A percentile compares a stretch with the other conserved stretches of the same genome.
Evolutionary conservation across 2,329 filamentous ascomycete genomes (phyloP).

Genomic region (Ophiostoma ulmi): DNA sequence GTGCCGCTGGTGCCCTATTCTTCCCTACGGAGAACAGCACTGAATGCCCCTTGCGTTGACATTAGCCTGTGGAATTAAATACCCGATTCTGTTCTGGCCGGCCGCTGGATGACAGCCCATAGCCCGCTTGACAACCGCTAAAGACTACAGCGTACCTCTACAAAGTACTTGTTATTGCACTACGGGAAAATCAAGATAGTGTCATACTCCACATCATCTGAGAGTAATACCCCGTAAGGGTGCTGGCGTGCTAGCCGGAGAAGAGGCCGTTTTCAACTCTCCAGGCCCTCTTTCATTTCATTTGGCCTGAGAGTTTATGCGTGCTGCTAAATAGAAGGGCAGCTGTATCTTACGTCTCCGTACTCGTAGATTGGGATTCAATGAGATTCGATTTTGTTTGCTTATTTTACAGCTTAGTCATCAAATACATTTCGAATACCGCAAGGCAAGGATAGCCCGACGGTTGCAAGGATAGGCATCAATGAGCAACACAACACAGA

Average conservation of each 20-base stretch:
- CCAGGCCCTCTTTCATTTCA: constrained; percentile 9
- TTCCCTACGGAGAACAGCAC: not conserved
- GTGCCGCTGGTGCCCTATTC: too few species aligned
- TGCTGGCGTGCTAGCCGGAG: constrained; percentile 3
- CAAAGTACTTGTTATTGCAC: not conserved
- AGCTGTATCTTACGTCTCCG: too few species aligned
- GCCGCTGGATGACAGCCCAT: not conserved
- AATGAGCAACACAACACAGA: not conserved
- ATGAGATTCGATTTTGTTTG: not conserved
- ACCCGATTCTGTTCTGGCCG: not conserved
- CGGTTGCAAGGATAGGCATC: not conserved
- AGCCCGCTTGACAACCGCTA: not conserved
- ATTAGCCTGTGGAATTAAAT: not conserved
- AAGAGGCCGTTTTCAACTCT: not conserved
- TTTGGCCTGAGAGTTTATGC: not conserved
- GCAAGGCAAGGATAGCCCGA: not conserved
- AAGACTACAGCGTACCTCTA: not conserved
- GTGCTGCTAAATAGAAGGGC: not conserved
- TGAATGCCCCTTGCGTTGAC: not conserved
- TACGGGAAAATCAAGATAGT: constrained; percentile 7
- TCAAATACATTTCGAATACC: not conserved
- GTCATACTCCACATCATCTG: not conserved
- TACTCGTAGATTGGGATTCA: not conserved
- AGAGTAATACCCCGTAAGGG: not conserved
- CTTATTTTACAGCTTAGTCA: not conserved